Conservation (phyloP, 2,329 filamentous ascomycete genomes). For the Coleophoma cylindrospora region DNA sequence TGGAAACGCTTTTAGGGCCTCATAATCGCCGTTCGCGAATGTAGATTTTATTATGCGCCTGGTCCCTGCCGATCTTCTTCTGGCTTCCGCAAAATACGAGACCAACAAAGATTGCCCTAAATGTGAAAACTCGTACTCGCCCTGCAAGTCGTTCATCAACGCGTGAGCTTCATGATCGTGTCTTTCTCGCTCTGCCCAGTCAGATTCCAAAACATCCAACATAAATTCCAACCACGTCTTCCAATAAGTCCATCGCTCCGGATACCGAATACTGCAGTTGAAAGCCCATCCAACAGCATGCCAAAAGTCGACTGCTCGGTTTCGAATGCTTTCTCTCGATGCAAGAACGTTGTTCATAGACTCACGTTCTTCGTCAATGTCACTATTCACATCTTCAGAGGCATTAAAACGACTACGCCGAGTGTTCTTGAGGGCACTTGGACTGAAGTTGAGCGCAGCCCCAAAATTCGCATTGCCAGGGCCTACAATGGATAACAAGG, state of each 20-base stretch:
- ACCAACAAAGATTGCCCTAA: slow-evolving; percentile 54
- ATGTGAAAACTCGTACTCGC: not conserved
- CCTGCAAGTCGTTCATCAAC: slow-evolving; percentile 13
- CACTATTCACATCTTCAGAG: slow-evolving; percentile 32
- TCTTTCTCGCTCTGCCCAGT: slow-evolving; percentile 55
- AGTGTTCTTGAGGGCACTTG: slow-evolving; percentile 17
- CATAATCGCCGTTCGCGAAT: slow-evolving; percentile 57
- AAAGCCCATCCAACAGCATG: slow-evolving; percentile 85
- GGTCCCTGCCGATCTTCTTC: slow-evolving; percentile 34
- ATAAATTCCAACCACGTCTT: slow-evolving; percentile 74
- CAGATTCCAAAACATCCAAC: slow-evolving; percentile 69
- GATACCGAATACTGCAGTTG: slow-evolving; percentile 74
- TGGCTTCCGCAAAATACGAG: slow-evolving; percentile 36
- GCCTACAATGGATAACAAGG: slow-evolving; percentile 59
- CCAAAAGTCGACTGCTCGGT: slow-evolving; percentile 83
- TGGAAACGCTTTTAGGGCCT: slow-evolving; percentile 48
- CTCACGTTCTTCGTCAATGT: slow-evolving; percentile 38
- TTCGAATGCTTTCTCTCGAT: slow-evolving; percentile 64
- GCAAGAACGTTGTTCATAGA: slow-evolving; percentile 55
- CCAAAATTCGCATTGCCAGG: slow-evolving; percentile 64
- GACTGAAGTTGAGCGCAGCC: slow-evolving; percentile 66
- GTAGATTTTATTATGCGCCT: slow-evolving; percentile 59
- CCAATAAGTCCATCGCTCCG: slow-evolving; percentile 77
- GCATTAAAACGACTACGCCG: slow-evolving; percentile 21
- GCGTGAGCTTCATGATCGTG: slow-evolving; percentile 34